Percentiles rank a stretch among this genome's conserved stretches.
Conservation (phyloP, 768 basidiomycete species). For the Tulasnella sp. region DNA sequence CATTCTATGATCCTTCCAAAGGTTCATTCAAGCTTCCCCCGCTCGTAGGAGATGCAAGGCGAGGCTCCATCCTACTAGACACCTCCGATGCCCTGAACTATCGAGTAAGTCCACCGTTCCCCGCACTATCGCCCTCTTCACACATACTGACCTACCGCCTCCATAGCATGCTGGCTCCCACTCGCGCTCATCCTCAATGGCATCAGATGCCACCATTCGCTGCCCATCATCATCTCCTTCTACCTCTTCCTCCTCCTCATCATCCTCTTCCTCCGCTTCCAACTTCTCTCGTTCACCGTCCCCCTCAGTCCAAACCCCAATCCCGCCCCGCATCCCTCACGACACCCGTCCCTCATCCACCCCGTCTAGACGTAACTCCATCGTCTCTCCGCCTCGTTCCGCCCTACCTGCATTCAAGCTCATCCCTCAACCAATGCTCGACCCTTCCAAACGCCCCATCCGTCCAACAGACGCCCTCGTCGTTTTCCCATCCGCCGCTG, state of each 20-base stretch:
- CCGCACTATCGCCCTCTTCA: background rate
- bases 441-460: constrained; percentile 14
- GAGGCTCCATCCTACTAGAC: background rate
- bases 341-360: background rate
- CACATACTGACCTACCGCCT: background rate
- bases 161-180: constrained; percentile 14
- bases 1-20: constrained; percentile 13
- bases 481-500: constrained; percentile 9
- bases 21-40: constrained; percentile 14
- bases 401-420: constrained; percentile 16
- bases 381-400: background rate
- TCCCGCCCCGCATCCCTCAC: constrained; percentile 33
- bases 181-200: constrained; percentile 29
- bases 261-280: constrained; percentile 47
- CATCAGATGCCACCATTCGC: constrained; percentile 25
- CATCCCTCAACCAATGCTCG: constrained; percentile 15
- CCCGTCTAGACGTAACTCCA: background rate
- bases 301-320: constrained; percentile 58
- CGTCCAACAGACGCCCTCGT: constrained; percentile 11
- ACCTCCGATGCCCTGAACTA: background rate
- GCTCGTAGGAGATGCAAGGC: background rate
- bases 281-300: constrained; percentile 39
- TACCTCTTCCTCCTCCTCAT: constrained; percentile 41
- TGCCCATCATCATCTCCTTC: constrained; percentile 34
- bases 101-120: background rate